Evolutionary conservation across 352 stramenopile genomes (phyloP).

Genomic region (Globisporangium sylvaticum): DNA sequence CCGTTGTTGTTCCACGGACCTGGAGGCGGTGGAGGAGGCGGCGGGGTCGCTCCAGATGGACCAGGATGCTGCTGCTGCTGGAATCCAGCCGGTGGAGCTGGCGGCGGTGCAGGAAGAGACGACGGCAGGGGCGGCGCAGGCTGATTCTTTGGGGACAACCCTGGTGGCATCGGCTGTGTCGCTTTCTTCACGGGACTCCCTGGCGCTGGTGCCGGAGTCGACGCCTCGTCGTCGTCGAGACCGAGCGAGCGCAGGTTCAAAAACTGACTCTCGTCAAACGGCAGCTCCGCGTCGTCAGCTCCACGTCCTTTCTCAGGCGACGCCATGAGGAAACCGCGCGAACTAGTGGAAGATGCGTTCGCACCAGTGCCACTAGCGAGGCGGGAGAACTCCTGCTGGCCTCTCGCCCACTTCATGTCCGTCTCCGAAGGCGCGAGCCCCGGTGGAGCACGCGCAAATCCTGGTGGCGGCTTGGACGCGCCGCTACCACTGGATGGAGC

Average conservation of each 20-base stretch:
- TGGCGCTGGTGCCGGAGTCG: background rate
- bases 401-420: conserved; percentile 77
- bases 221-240: conserved; percentile 65
- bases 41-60: conserved; percentile 1
- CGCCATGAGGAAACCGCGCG: background rate
- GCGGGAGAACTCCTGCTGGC: conserved; percentile 68
- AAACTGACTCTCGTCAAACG: conserved; percentile 64
- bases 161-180: conserved; percentile 17
- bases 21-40: conserved; percentile 15
- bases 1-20: conserved; percentile 32
- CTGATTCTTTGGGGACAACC: conserved; percentile 19
- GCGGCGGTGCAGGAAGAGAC: conserved; percentile 24
- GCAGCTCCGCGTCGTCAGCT: conserved; percentile 44
- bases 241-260: conserved; percentile 57
- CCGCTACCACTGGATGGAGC: conserved; percentile 3
- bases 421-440: conserved; percentile 52
- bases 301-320: conserved; percentile 5
- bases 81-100: conserved; percentile 11
- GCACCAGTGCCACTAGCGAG: conserved; percentile 11
- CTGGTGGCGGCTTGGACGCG: conserved; percentile 37
- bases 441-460: conserved; percentile 49
- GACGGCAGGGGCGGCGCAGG: conserved; percentile 20
- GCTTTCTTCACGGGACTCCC: conserved; percentile 11
- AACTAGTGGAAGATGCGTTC: background rate
- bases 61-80: background rate